Conservation (phyloP, 1,284 basidiomycete genomes). For the Ceratobasidium sp. region DNA sequence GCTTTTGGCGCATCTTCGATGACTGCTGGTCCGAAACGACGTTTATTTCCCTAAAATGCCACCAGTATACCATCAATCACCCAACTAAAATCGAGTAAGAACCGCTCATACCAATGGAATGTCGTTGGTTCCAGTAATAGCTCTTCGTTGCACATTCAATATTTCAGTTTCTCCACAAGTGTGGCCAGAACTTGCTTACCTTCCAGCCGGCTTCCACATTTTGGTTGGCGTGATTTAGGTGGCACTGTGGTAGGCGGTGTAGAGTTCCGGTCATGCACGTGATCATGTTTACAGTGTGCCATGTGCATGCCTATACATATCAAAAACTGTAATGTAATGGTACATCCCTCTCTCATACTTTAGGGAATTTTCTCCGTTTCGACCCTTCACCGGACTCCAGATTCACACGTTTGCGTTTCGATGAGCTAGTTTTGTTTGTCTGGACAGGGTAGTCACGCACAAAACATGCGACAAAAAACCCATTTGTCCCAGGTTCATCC, state of each 20-base stretch:
- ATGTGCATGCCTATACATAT: too few species aligned
- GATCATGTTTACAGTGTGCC: neutral
- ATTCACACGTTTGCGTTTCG: neutral
- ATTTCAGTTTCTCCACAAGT: neutral
- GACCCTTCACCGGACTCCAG: neutral
- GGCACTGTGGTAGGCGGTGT: neutral
- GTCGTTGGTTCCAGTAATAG: slow-evolving; percentile 61
- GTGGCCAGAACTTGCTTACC: neutral
- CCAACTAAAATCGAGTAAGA: neutral
- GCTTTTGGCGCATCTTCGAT: slow-evolving; percentile 70
- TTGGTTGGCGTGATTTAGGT: neutral
- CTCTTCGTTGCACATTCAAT: slow-evolving; percentile 35
- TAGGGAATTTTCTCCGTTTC: neutral
- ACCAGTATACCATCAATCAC: neutral
- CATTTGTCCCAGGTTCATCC: slow-evolving; percentile 81
- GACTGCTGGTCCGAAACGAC: slow-evolving; percentile 88
- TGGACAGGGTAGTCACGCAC: slow-evolving; percentile 58
- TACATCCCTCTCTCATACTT: neutral
- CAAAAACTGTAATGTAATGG: neutral
- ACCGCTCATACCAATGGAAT: slow-evolving; percentile 55
- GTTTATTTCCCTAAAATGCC: slow-evolving; percentile 72
- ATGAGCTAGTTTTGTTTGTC: neutral
- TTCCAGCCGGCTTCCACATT: slow-evolving; percentile 42
- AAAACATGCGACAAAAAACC: slow-evolving; percentile 94
- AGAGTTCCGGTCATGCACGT: neutral